phyloP scores from a whole-genome alignment of 306 rosid species.

The Phaseolus lunatus region DNA sequence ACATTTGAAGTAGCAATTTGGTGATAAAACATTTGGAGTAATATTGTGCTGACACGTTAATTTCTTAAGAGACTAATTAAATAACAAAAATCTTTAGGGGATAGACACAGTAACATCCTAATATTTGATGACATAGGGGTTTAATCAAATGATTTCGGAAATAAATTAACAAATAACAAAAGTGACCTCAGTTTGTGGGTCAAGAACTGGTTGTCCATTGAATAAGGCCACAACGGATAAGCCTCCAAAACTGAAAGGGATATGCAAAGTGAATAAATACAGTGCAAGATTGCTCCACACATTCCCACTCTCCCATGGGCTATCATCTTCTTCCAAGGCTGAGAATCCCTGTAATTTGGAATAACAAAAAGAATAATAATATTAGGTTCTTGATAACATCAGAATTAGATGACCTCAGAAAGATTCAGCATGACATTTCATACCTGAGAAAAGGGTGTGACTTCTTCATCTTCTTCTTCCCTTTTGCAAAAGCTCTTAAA shows the following conservation, averaged over 20 bases:
- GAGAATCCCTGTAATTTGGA: constrained; percentile 65
- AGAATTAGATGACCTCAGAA: neutral
- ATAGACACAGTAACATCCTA: neutral
- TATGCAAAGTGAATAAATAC: constrained; percentile 74
- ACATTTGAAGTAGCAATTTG: neutral
- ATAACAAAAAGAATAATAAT: constrained; percentile 4
- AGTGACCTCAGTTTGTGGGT: constrained; percentile 74
- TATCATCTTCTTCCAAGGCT: constrained; percentile 52
- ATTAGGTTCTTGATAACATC: neutral
- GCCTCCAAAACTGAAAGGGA: constrained; percentile 90
- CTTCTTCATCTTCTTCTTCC: constrained; percentile 32
- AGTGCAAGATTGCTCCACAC: constrained; percentile 74
- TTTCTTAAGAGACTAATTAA: neutral
- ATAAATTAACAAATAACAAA: neutral
- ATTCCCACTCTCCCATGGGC: constrained; percentile 69
- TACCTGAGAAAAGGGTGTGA: constrained; percentile 56
- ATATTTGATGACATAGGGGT: neutral
- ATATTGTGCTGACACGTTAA: neutral
- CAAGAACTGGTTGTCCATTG: constrained; percentile 57
- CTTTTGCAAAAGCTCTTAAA: constrained; percentile 55
- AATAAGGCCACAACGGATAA: constrained; percentile 65
- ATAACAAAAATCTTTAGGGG: neutral
- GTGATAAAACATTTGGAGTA: neutral
- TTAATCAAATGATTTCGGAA: neutral
- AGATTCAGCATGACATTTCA: neutral